phyloP scores from a whole-genome alignment of 2,329 filamentous ascomycete genomes.

The Fusarium equiseti region DNA sequence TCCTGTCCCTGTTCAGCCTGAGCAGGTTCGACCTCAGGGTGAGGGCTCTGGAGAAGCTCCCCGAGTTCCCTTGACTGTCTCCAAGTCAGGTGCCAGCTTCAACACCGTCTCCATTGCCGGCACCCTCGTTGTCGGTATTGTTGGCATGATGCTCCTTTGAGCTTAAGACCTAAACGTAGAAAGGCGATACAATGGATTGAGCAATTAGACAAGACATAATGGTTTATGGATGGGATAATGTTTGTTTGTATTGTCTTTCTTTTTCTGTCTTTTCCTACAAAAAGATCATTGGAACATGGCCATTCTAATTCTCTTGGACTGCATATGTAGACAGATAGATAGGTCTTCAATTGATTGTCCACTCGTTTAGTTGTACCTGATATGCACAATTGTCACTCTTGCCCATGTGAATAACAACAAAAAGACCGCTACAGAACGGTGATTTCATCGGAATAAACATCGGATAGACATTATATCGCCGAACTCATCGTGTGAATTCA shows the following conservation, averaged over 20 bases:
- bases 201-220: background rate
- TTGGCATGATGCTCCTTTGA: constrained; percentile 32
- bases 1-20: constrained; percentile 19
- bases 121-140: constrained; percentile 29
- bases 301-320: constrained; percentile 1
- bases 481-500: constrained; percentile 6
- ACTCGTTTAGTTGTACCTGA: constrained; percentile 16
- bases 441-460: constrained; percentile 29
- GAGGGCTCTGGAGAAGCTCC: constrained; percentile 1
- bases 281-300: constrained; percentile 21
- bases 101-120: constrained; percentile 24
- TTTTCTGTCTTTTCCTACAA: background rate
- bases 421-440: constrained; percentile 7
- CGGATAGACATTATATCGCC: constrained; percentile 23
- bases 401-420: constrained; percentile 1
- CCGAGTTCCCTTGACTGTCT: constrained; percentile 30
- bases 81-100: constrained; percentile 35
- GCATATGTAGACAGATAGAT: constrained; percentile 13
- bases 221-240: background rate
- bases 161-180: background rate
- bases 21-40: constrained; percentile 4
- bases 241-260: background rate
- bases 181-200: background rate
- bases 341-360: constrained; percentile 33
- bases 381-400: background rate